A percentile compares a stretch with the other conserved stretches of the same genome.
Conservation (phyloP, 2,329 filamentous ascomycete species). For the Pleochaeta shiraiana region DNA sequence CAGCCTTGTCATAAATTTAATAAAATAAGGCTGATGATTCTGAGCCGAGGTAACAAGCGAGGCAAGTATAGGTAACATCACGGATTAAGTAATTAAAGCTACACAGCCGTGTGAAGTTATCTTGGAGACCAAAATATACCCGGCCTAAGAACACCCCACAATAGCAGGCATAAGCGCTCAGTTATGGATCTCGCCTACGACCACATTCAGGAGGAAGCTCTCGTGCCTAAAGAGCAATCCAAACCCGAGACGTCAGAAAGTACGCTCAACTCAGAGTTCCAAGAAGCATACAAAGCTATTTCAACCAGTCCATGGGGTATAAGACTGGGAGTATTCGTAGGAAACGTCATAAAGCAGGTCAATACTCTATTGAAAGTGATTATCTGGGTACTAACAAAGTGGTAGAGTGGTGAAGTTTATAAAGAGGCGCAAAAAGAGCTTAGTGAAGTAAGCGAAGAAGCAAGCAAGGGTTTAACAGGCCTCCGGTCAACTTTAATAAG, state of each 20-base stretch:
- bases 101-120: no score
- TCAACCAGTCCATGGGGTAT: constrained; percentile 82
- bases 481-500: constrained; percentile 45
- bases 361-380: constrained; percentile 10
- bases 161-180: no score
- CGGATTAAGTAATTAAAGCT: no score
- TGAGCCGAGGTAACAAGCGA: no score
- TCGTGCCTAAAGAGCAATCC: constrained; percentile 29
- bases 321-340: constrained; percentile 69
- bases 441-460: constrained; percentile 55
- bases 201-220: constrained; percentile 71
- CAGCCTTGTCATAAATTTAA: no score
- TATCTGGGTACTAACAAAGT: background rate
- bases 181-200: constrained; percentile 98
- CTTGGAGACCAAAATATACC: no score
- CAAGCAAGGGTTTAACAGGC: constrained; percentile 56
- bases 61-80: no score
- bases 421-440: constrained; percentile 76
- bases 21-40: no score
- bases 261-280: constrained; percentile 67
- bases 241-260: constrained; percentile 24
- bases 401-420: constrained; percentile 57
- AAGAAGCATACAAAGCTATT: constrained; percentile 89
- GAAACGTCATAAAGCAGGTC: constrained; percentile 84
- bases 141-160: no score